Base-by-base conservation (phyloP, 176 grass and related monocot genomes). In the Elymus sibiricus region DNA sequence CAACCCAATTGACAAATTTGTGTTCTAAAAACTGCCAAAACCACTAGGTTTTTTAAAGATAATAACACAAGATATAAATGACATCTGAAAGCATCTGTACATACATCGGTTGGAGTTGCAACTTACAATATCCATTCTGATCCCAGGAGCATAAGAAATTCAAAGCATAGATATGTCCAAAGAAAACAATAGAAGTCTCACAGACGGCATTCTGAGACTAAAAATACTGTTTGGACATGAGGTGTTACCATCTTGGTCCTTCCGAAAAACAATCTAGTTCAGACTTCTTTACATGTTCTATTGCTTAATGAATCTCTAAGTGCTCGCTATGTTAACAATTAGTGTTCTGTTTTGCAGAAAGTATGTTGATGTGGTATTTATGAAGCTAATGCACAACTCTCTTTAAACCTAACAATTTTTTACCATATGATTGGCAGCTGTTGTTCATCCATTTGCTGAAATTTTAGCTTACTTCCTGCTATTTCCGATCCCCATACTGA, bases 371-470 rank as follows among this genome's bases (percentile, higher is more conserved):
- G 67, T 1, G 4, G 34, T 24, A 24, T 70, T 38, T 66, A 32
- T 7, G 15, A 66, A 66, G 63, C 12, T 28, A 66, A 66, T 32
- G 28, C 13, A 31, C 28, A 32, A 6, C 27, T 68, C 15, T 55
- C 60, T 35, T 80, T 40, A 7, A 24, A 77, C 29, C 82, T 84
- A 59, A 92, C 27, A 22, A 31, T 61, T 32, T 79, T 73, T 84
- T 40, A 42, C 24, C 19, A 34, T 69, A 43, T 80, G 68, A 81
- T 37, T 63, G 65, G 51, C 91, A 95, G 95, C 93, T 74, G 95
- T 98, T 46, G 89, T 95, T 22, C 95, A 98, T 95, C 93, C 93
- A 60, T 98, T 95, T 38, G 95, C 93, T 19, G 93, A 98, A 81
- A 83, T 93, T 32, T 68, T 98, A 31, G 91, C 49, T 47, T 98